phyloP scores from a whole-genome alignment of 1,284 basidiomycete genomes.

The Ustilago curta region DNA sequence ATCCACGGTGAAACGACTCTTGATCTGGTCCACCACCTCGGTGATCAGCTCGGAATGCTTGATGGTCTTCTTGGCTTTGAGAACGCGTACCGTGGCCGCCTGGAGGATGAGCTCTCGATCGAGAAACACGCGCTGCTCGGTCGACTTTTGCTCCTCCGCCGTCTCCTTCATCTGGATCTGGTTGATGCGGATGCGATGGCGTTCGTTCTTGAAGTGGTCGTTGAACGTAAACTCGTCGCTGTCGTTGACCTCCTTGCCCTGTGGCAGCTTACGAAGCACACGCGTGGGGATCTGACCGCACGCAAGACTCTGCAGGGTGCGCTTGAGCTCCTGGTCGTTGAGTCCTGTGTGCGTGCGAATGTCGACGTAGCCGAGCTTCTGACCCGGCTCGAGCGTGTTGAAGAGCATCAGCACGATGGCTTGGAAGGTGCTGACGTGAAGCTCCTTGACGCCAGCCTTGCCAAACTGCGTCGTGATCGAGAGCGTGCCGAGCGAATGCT shows the following conservation, averaged over 20 bases:
- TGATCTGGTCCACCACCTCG: conserved; percentile 65
- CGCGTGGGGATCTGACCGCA: conserved; percentile 82
- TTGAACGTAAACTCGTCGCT: conserved; percentile 86
- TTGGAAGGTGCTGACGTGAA: conserved; percentile 91
- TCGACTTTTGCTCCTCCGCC: conserved; percentile 86
- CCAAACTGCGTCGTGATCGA: conserved; percentile 66
- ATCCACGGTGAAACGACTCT: conserved; percentile 60
- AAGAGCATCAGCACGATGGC: conserved; percentile 89
- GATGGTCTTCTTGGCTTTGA: conserved; percentile 67
- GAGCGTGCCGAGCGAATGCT: conserved; percentile 64
- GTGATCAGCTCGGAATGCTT: conserved; percentile 61
- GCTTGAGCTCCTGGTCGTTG: conserved; percentile 75
- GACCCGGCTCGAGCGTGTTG: conserved; percentile 73
- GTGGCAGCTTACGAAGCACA: conserved; percentile 84
- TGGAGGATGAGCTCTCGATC: conserved; percentile 89
- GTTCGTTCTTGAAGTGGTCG: conserved; percentile 82
- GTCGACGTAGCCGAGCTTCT: conserved; percentile 76
- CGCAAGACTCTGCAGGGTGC: conserved; percentile 90
- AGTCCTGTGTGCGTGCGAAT: conserved; percentile 81
- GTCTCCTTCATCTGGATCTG: conserved; percentile 94
- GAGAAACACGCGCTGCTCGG: conserved; percentile 84
- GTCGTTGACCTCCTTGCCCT: conserved; percentile 82
- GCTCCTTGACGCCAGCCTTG: conserved; percentile 80
- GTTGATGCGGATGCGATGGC: conserved; percentile 88
- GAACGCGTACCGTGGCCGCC: conserved; percentile 78